These are phyloP conservation scores for Epichloe gansuensis DNA, from an alignment of 2,329 filamentous ascomycete species.

Conservation along the genomic window DNA sequence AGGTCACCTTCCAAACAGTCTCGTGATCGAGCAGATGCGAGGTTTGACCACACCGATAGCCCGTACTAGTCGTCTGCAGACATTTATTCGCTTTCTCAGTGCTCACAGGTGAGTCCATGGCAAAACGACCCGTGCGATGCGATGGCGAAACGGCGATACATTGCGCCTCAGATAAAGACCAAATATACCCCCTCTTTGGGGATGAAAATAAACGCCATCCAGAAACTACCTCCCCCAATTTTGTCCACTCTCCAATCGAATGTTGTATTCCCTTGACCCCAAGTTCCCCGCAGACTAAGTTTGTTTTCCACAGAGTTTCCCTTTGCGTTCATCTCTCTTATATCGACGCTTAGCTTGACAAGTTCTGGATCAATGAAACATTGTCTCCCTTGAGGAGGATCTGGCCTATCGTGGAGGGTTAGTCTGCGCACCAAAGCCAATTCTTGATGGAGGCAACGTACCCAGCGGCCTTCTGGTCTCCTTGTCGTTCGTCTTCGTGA, in stretches of 20 bases:
- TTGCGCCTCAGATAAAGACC: conserved; percentile 1
- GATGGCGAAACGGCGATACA: background rate
- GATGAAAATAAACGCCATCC: background rate
- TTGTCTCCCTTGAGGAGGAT: conserved; percentile 83
- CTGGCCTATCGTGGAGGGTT: conserved; percentile 46
- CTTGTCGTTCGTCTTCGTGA: conserved; percentile 63
- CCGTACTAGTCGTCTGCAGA: background rate
- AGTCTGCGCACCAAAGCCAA: conserved; percentile 9
- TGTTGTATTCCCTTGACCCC: background rate
- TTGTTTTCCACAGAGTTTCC: background rate
- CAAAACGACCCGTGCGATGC: background rate
- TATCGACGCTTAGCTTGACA: conserved; percentile 3
- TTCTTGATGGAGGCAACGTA: conserved; percentile 29
- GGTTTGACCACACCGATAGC: too few relatives aligned
- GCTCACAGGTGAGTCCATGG: background rate
- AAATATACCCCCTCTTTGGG: background rate
- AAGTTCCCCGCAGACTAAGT: too few relatives aligned
- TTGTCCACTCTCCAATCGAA: background rate
- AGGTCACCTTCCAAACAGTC: too few relatives aligned
- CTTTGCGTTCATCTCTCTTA: too few relatives aligned
- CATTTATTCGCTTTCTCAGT: background rate
- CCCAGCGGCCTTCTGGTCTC: conserved; percentile 70
- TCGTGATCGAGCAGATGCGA: too few relatives aligned
- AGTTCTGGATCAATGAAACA: conserved; percentile 63
- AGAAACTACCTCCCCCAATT: background rate